A percentile compares a stretch with the other conserved stretches of the same genome.
Conservation (phyloP, 2,329 filamentous ascomycete species). For the Fusarium succisae region DNA sequence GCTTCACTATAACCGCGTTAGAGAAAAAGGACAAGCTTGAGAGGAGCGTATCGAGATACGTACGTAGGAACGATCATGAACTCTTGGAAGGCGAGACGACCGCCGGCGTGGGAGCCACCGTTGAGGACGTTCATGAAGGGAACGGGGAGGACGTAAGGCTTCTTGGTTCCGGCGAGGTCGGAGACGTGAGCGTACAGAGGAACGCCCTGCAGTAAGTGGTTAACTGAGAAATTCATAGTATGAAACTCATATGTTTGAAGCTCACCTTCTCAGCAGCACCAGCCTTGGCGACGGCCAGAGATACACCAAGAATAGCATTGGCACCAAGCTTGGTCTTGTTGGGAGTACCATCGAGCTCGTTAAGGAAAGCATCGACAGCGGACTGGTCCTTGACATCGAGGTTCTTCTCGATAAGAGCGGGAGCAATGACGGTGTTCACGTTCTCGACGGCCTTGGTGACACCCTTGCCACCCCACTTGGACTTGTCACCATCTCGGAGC, state of each 20-base stretch:
- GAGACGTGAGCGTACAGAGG: slow-evolving; percentile 90
- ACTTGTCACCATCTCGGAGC: slow-evolving; percentile 89
- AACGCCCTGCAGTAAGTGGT: slow-evolving; percentile 63
- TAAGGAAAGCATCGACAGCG: slow-evolving; percentile 85
- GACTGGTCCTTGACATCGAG: slow-evolving; percentile 88
- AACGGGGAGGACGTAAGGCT: slow-evolving; percentile 89
- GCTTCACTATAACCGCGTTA: slow-evolving; percentile 66
- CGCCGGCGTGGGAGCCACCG: slow-evolving; percentile 95
- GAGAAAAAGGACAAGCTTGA: neutral
- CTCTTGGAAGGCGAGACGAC: slow-evolving; percentile 93
- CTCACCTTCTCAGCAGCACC: slow-evolving; percentile 84
- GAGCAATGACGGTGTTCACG: slow-evolving; percentile 83
- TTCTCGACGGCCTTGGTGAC: slow-evolving; percentile 87
- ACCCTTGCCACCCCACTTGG: slow-evolving; percentile 88
- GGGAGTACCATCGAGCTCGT: slow-evolving; percentile 81
- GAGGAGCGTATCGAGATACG: slow-evolving; percentile 44
- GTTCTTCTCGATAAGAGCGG: slow-evolving; percentile 82
- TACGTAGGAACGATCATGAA: slow-evolving; percentile 93
- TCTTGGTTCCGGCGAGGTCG: slow-evolving; percentile 88
- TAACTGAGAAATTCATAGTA: slow-evolving; percentile 13
- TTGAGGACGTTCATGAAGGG: slow-evolving; percentile 96
- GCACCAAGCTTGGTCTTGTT: slow-evolving; percentile 91
- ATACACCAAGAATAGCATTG: slow-evolving; percentile 89
- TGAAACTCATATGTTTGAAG: neutral
- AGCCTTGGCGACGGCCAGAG: slow-evolving; percentile 85